Evolutionary conservation across 208 protist species (phyloP).

Genomic region (Leishmania turanica): DNA sequence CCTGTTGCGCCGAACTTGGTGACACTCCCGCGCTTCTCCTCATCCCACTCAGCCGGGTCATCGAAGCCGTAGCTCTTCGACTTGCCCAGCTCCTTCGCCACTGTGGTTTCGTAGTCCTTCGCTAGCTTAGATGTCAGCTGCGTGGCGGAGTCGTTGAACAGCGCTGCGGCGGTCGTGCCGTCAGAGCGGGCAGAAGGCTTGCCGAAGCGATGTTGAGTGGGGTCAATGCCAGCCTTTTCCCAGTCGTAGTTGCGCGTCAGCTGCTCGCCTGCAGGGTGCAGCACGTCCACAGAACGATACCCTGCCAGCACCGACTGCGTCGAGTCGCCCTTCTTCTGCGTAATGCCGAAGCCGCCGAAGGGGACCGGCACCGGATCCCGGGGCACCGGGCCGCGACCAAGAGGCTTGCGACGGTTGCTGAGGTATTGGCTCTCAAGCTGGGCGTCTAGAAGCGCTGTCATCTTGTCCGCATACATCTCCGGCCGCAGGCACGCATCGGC

Average conservation of each 20-base stretch:
- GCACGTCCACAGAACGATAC: conserved; percentile 50
- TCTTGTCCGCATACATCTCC: conserved; percentile 51
- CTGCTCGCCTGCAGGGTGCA: conserved; percentile 60
- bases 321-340: conserved; percentile 44
- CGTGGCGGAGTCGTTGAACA: conserved; percentile 27
- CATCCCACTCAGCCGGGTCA: conserved; percentile 57
- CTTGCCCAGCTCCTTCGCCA: conserved; percentile 56
- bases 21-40: conserved; percentile 25
- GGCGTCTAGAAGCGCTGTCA: conserved; percentile 69
- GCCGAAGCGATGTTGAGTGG: conserved; percentile 75
- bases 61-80: conserved; percentile 62
- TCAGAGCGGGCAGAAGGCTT: conserved; percentile 21
- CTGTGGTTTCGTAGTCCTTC: conserved; percentile 57
- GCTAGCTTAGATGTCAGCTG: conserved; percentile 64
- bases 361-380: conserved; percentile 41
- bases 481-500: conserved; percentile 71
- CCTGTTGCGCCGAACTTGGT: conserved; percentile 30
- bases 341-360: conserved; percentile 67
- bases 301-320: conserved; percentile 53
- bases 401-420: conserved; percentile 47
- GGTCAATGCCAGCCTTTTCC: conserved; percentile 71
- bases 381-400: conserved; percentile 57
- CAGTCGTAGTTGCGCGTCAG: conserved; percentile 80
- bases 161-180: conserved; percentile 5
- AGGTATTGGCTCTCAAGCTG: conserved; percentile 68